phyloP scores from a whole-genome alignment of 768 basidiomycete species.

The Paxillus rubicundulus region DNA sequence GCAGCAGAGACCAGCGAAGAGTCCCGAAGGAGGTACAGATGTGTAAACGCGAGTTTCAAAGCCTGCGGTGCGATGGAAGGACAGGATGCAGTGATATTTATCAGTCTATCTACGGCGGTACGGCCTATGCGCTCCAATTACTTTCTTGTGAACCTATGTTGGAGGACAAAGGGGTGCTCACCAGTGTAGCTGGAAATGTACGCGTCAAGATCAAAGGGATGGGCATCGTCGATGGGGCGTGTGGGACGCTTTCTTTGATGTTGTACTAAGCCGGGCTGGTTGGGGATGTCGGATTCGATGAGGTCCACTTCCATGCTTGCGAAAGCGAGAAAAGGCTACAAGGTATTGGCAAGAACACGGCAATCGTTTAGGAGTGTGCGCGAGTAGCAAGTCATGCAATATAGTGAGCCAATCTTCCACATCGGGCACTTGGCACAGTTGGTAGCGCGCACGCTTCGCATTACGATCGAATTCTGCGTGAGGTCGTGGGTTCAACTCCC shows the following conservation, averaged over 20 bases:
- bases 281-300: conserved; percentile 25
- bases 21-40: conserved; percentile 69
- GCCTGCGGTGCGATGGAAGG: conserved; percentile 74
- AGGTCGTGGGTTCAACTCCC: conserved; percentile 35
- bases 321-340: background rate
- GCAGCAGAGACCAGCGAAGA: conserved; percentile 53
- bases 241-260: conserved; percentile 22
- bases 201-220: conserved; percentile 85
- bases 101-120: conserved; percentile 69
- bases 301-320: conserved; percentile 31
- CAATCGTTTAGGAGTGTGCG: background rate
- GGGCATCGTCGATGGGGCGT: conserved; percentile 66
- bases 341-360: background rate
- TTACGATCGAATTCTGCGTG: conserved; percentile 23
- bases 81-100: conserved; percentile 61
- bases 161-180: conserved; percentile 22
- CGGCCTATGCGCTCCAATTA: conserved; percentile 48
- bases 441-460: conserved; percentile 35
- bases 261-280: conserved; percentile 8
- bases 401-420: fast-evolving
- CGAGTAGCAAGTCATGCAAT: background rate
- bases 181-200: conserved; percentile 78
- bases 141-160: background rate
- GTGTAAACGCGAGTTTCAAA: conserved; percentile 59
- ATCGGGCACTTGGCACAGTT: conserved; percentile 34